phyloP scores from a whole-genome alignment of 1,284 basidiomycete genomes.

The Trametes pubescens region DNA sequence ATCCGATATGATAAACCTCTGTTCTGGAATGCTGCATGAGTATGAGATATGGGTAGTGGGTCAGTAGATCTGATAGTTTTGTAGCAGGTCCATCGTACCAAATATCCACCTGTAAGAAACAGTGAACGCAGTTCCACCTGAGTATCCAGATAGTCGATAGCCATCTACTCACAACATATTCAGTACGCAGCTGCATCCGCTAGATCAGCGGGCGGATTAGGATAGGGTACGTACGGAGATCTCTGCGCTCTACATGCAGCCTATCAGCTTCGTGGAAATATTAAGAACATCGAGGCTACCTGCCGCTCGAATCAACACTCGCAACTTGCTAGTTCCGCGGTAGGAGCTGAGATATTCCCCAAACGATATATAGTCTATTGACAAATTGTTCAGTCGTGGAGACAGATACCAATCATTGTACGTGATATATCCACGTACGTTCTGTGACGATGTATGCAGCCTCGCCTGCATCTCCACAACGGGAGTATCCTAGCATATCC shows the following conservation, averaged over 20 bases:
- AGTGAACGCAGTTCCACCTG: neutral
- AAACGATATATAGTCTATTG: neutral
- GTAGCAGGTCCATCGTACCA: neutral
- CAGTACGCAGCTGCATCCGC: too few relatives aligned
- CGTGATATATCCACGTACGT: neutral
- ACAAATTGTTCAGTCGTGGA: too few relatives aligned
- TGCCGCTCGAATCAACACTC: neutral
- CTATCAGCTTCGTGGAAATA: too few relatives aligned
- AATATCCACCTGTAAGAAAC: neutral
- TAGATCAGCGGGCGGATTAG: too few relatives aligned
- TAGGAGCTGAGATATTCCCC: neutral
- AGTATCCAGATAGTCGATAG: neutral
- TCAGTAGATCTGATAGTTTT: neutral
- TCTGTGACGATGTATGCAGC: neutral
- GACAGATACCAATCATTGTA: too few relatives aligned
- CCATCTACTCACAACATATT: neutral
- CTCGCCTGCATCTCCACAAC: neutral
- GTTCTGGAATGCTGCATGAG: neutral
- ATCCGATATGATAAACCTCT: neutral
- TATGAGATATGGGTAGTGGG: neutral
- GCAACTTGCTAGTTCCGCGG: neutral
- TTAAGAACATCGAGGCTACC: too few relatives aligned
- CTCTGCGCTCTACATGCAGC: too few relatives aligned
- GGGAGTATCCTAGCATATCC: neutral
- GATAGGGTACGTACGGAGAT: too few relatives aligned